A percentile compares a stretch with the other conserved stretches of the same genome.
Conservation (phyloP, 2,329 filamentous ascomycete genomes). For the Emergomyces orientalis region DNA sequence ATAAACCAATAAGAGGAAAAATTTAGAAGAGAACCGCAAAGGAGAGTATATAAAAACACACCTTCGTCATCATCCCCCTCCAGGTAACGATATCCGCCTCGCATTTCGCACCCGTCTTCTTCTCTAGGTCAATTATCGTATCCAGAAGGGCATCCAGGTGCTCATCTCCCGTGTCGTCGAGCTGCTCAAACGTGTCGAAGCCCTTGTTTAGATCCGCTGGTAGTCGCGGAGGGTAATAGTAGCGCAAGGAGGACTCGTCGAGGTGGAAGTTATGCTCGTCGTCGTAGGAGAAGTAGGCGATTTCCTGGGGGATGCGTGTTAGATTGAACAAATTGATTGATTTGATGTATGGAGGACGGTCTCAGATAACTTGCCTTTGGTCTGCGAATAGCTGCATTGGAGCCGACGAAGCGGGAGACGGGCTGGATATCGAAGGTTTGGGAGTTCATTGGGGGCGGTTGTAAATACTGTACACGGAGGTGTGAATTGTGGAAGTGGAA, state of each 20-base stretch:
- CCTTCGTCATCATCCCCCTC: constrained; percentile 98
- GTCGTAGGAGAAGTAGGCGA: constrained; percentile 89
- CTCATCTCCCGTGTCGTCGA: constrained; percentile 73
- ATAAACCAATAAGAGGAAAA: not conserved
- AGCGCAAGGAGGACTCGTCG: constrained; percentile 70
- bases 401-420: constrained; percentile 57
- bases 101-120: constrained; percentile 55
- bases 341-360: constrained; percentile 2
- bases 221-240: constrained; percentile 72
- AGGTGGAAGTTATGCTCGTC: constrained; percentile 66
- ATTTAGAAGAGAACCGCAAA: not conserved
- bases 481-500: not conserved
- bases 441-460: constrained; percentile 23
- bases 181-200: constrained; percentile 71
- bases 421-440: constrained; percentile 57
- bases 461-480: not conserved
- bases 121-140: constrained; percentile 65
- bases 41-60: constrained; percentile 29
- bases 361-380: constrained; percentile 50
- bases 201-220: constrained; percentile 68
- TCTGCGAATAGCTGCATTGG: constrained; percentile 61
- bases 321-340: not conserved
- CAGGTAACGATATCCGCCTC: constrained; percentile 80
- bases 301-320: constrained; percentile 51
- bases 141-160: constrained; percentile 77